Base-by-base conservation (phyloP, 2,329 filamentous ascomycete genomes). In the Thelonectria blattea region DNA sequence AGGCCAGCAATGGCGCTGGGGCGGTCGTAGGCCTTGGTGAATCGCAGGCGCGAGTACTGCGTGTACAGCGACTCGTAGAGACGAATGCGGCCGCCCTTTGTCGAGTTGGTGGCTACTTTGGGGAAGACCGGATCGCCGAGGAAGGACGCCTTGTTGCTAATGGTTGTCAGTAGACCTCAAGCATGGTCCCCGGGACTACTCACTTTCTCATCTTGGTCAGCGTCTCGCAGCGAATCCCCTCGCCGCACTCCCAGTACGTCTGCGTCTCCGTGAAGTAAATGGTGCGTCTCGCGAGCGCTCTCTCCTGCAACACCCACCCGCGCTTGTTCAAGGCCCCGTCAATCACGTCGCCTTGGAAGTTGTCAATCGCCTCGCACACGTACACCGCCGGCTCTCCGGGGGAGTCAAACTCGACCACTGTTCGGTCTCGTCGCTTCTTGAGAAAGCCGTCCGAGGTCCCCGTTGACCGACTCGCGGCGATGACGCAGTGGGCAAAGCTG, bases 111-210 rank as follows among this genome's bases (percentile, higher is more conserved):
- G 0, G 58, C 57, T 0, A 58, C 10, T 5, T 63, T 39, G 1
- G 67, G 67, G 17, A 68, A 69, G 7, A 66, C 62, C 0, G 67
- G 24, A 14, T 69, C 67, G 2, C 67, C 66, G 5, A 69, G 59
- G 15, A 66, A 65, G 1, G 66, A 55, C 0, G 61, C 65, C 20
- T 61, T 45, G 22, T 39, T 56, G 47, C 63, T 66, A 11, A 10
- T 34, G 1, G 3, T 12, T 6, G 14, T 37, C n/a, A 52, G 49
- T 30, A 30, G 27, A 30, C 27, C 4, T n/a, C n/a, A 15, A 14
- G 15, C 5, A 32, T 30, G 20, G 17, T 14, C n/a, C 32, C 12
- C 9, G 20, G 5, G 3, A 17, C 6, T 8, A 51, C 66, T 42
- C 53, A 58, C 66, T 68, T 68, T 17, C 18, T 59, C 60, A 68